Conservation (phyloP, 2,329 filamentous ascomycete species). For the Hymenoscyphus salicellus region DNA sequence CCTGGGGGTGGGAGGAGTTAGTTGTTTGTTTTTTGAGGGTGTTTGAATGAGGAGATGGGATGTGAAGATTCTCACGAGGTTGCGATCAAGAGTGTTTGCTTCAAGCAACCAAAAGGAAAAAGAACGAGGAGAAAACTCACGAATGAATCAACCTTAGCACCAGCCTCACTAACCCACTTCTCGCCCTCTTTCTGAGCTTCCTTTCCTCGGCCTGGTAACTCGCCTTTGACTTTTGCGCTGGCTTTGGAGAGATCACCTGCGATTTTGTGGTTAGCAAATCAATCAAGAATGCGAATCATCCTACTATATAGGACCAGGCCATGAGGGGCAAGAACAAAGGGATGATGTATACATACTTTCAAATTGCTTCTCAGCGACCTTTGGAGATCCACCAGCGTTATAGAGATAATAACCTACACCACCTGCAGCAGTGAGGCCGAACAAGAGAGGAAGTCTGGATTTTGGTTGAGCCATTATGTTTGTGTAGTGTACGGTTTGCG, state of each 20-base stretch:
- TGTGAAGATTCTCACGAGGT: neutral
- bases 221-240: constrained; percentile 62
- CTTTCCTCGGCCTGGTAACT: constrained; percentile 60
- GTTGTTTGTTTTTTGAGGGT: too few species aligned
- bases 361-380: constrained; percentile 79
- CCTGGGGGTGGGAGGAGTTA: constrained; percentile 38
- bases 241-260: constrained; percentile 74
- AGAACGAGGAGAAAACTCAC: constrained; percentile 48
- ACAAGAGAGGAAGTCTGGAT: constrained; percentile 40
- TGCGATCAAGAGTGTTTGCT: too few species aligned
- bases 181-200: constrained; percentile 64
- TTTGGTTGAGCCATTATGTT: constrained; percentile 37
- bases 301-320: too few species aligned
- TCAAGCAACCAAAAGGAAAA: too few species aligned
- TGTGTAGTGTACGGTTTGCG: constrained; percentile 1
- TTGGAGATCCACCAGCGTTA: constrained; percentile 74
- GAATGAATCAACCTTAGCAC: constrained; percentile 64
- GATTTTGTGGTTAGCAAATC: constrained; percentile 13
- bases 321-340: too few species aligned
- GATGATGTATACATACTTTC: constrained; percentile 82
- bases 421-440: constrained; percentile 63
- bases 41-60: neutral
- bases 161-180: constrained; percentile 58
- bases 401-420: constrained; percentile 90
- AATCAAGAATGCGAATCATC: neutral